These are phyloP conservation scores for Rhodamnia argentea DNA, from an alignment of 345 rosid genomes.

Conservation along the genomic window DNA sequence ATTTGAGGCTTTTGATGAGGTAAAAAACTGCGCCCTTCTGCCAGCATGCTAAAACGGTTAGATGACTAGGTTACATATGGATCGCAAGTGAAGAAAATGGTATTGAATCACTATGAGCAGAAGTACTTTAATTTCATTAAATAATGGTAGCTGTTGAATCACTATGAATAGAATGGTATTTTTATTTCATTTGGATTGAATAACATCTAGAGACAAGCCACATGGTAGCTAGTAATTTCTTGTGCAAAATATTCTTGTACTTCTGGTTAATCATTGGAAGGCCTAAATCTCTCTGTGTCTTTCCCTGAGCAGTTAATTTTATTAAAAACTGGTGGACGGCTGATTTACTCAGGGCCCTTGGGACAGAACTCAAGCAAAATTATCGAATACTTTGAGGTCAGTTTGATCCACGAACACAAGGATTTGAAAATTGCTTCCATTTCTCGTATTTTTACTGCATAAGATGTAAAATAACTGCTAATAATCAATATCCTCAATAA, in stretches of 20 bases:
- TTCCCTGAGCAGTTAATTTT: conserved; percentile 43
- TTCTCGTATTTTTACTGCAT: background rate
- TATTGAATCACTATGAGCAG: background rate
- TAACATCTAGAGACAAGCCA: background rate
- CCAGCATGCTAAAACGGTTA: background rate
- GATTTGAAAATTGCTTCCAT: background rate
- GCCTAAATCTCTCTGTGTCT: background rate
- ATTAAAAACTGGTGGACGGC: conserved; percentile 59
- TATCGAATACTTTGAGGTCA: conserved; percentile 65
- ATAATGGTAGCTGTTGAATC: background rate
- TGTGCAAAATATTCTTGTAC: background rate
- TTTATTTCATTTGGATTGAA: background rate
- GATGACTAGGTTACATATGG: background rate
- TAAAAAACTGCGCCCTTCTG: conserved; percentile 2
- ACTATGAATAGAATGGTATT: background rate
- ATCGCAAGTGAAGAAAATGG: background rate
- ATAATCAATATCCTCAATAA: background rate
- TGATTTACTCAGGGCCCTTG: conserved; percentile 59
- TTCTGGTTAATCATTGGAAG: background rate
- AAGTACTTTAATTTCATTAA: background rate
- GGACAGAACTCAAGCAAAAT: conserved; percentile 50
- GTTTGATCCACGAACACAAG: background rate
- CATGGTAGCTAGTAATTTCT: background rate
- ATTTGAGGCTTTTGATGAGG: conserved; percentile 86
- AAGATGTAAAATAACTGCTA: background rate